These are phyloP conservation scores for Sindora glabra DNA, from an alignment of 306 rosid species.

Conservation along the genomic window DNA sequence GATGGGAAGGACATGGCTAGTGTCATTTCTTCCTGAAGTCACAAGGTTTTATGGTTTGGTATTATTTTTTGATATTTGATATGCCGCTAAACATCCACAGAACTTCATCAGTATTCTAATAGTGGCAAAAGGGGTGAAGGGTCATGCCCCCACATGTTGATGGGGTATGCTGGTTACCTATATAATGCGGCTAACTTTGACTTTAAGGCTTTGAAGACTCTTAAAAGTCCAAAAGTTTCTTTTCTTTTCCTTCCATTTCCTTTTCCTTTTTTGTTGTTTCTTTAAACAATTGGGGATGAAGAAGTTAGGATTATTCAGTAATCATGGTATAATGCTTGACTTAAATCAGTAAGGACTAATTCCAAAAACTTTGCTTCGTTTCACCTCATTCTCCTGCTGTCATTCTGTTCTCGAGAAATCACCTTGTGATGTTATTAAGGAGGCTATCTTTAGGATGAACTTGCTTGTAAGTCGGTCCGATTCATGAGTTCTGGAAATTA, in stretches of 20 bases:
- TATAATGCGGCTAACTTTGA: not conserved
- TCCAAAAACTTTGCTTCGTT: too few relatives aligned
- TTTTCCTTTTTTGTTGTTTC: too few relatives aligned
- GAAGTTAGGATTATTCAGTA: not conserved
- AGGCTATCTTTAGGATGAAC: not conserved
- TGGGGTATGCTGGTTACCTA: not conserved
- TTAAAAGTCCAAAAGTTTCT: too few relatives aligned
- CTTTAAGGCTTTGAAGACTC: not conserved
- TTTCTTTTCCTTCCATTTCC: too few relatives aligned
- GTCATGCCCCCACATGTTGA: not conserved
- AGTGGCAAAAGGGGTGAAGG: not conserved
- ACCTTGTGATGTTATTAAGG: not conserved
- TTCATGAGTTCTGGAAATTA: not conserved
- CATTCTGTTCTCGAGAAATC: not conserved
- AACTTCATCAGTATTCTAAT: not conserved
- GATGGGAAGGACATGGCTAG: not conserved
- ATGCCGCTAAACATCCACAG: too few relatives aligned
- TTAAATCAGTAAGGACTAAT: not conserved
- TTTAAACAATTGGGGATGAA: too few relatives aligned
- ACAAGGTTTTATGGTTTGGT: not conserved
- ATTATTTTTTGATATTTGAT: not conserved
- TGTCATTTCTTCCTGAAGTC: not conserved
- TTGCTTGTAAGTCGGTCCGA: not conserved
- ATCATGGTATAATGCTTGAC: not conserved
- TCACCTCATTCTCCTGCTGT: too few relatives aligned